Conservation (phyloP, 371 early-diverging fungal species). For the Mortierella sp. region DNA sequence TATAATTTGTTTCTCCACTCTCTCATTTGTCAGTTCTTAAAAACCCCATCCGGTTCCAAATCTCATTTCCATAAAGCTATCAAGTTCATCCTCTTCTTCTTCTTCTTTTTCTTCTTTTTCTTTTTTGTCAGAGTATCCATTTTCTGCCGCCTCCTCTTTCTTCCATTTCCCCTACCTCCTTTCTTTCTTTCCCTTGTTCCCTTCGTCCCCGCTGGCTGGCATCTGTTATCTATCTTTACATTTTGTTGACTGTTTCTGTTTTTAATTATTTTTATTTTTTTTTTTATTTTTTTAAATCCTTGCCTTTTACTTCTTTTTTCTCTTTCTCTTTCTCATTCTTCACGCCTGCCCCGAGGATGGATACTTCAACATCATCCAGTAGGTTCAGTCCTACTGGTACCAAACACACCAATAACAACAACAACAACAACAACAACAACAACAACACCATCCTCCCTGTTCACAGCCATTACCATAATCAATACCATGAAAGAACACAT, state of each 20-base stretch:
- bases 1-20: too few species aligned
- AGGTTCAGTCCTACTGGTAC: conserved; percentile 30
- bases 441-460: conserved; percentile 4
- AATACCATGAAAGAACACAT: not conserved
- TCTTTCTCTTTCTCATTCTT: not conserved
- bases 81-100: not conserved
- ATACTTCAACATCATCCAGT: conserved; percentile 29
- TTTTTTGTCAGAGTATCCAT: not conserved
- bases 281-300: not conserved
- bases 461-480: conserved; percentile 11
- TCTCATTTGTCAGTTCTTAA: too few species aligned
- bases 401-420: not conserved
- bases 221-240: too few species aligned
- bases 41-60: too few species aligned
- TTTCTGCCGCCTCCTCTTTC: conserved; percentile 2
- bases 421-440: not conserved
- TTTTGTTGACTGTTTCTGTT: too few species aligned
- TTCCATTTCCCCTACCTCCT: conserved; percentile 1
- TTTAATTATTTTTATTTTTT: too few species aligned
- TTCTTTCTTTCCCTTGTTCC: conserved; percentile 5
- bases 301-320: not conserved
- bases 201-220: not conserved
- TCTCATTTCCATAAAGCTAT: too few species aligned
- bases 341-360: conserved; percentile 1
- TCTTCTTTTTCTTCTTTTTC: not conserved